Evolutionary conservation across 176 grass and related monocot species (phyloP), one percentile per base, ranked within the genome.

Genomic region (Triticum urartu): DNA sequence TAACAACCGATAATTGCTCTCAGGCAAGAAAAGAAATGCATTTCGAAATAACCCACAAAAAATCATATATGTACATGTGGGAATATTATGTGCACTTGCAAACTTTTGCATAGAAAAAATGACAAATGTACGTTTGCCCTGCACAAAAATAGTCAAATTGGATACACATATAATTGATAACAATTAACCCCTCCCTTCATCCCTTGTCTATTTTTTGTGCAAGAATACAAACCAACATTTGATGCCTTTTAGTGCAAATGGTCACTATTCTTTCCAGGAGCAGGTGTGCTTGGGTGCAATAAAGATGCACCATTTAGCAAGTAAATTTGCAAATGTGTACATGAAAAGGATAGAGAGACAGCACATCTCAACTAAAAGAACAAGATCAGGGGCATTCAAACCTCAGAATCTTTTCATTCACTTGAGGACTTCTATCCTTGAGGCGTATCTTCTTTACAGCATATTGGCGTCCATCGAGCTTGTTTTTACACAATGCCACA

Each of bases 401-500:
- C 96, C 96, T 98, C 39, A 95, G 40, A 86, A 98, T 98, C 86
- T 94, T 98, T 69, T 98, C 91, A 69, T 94, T 94, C 79, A 95
- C 89, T 87, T 92, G 93, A 89, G 88, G 86, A 80, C 81, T 94
- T 94, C 40, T 95, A 79, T 98, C 96, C 86, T 94, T 98, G 48
- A 98, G 58, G 32, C 93, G 86, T 89, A 98, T 98, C 89, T 89
- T 98, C 86, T 98, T 98, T 64, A 98, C 86, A 91, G 93, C 93
- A 95, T 98, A 98, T 81, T 95, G 91, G 20, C 93, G 93, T n/a
- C 96, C 96, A 82, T 98, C 93, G 69, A 98, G 79, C 86, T 98
- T 98, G 81, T 98, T 98, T 87, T 89, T 88, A 71, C 96, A 98
- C 73, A 98, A 86, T 68, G 90, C 84, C 89, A 95, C 96, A 84